phyloP scores from a whole-genome alignment of 1,284 basidiomycete species.

The Boletus albobrunnescens region DNA sequence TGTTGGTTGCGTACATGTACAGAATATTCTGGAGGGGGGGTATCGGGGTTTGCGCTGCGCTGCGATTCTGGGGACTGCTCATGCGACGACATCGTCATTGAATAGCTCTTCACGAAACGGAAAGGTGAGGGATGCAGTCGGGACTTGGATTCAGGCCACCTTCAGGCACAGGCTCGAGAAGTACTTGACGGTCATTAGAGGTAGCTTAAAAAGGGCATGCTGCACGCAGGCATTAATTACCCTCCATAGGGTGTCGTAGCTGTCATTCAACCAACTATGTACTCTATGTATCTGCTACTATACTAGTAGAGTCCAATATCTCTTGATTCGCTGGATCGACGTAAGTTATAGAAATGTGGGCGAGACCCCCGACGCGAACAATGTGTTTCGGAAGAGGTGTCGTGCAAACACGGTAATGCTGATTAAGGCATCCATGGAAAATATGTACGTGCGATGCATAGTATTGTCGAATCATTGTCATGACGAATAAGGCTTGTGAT shows the following conservation, averaged over 20 bases:
- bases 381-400: neutral
- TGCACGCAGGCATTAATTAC: no score
- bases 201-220: slow-evolving; percentile 1
- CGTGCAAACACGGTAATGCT: neutral
- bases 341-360: neutral
- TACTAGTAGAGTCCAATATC: neutral
- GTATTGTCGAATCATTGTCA: neutral
- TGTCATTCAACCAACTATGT: neutral
- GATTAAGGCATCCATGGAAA: neutral
- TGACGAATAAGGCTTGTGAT: slow-evolving; percentile 1
- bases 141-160: neutral
- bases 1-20: slow-evolving; percentile 17
- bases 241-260: neutral
- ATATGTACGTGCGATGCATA: neutral
- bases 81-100: slow-evolving; percentile 14
- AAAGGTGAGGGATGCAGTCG: neutral
- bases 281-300: neutral
- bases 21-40: slow-evolving; percentile 32
- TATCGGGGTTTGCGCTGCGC: slow-evolving; percentile 25
- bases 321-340: neutral
- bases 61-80: slow-evolving; percentile 14
- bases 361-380: neutral
- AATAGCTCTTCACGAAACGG: neutral
- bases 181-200: slow-evolving; percentile 2
- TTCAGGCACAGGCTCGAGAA: neutral